Evolutionary conservation across 805 yeast genomes (phyloP).

Genomic region (Candida caryicola): DNA sequence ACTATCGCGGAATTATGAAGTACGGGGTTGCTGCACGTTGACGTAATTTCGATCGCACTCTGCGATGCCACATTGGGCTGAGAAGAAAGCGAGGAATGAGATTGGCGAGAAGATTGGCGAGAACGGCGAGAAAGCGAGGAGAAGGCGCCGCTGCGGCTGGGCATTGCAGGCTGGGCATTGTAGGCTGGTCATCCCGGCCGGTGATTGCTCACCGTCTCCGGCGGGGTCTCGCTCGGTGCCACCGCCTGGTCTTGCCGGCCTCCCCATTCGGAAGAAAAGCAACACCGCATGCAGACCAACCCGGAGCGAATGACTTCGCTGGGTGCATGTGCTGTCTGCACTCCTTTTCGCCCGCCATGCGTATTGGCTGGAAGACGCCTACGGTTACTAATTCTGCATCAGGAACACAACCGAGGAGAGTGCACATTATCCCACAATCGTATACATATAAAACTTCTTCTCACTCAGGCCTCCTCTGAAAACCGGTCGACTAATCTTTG

Average conservation of each 20-base stretch:
- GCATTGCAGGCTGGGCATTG: too few species aligned
- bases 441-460: background rate
- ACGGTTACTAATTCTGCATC: background rate
- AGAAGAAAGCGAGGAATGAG: background rate
- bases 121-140: too few species aligned
- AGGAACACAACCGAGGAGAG: background rate
- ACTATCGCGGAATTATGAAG: background rate
- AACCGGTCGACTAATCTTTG: background rate
- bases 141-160: too few species aligned
- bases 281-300: background rate
- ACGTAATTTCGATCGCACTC: background rate
- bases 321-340: background rate
- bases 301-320: background rate
- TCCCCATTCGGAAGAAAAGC: background rate
- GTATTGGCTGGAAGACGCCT: background rate
- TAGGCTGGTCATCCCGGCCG: too few species aligned
- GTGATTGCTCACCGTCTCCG: background rate
- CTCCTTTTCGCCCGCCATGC: background rate
- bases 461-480: background rate
- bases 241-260: background rate
- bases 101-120: background rate
- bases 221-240: background rate
- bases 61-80: background rate
- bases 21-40: background rate
- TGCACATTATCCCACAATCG: background rate